Evolutionary conservation across 306 rosid species (phyloP).

Genomic region (Cucurbita maxima): DNA sequence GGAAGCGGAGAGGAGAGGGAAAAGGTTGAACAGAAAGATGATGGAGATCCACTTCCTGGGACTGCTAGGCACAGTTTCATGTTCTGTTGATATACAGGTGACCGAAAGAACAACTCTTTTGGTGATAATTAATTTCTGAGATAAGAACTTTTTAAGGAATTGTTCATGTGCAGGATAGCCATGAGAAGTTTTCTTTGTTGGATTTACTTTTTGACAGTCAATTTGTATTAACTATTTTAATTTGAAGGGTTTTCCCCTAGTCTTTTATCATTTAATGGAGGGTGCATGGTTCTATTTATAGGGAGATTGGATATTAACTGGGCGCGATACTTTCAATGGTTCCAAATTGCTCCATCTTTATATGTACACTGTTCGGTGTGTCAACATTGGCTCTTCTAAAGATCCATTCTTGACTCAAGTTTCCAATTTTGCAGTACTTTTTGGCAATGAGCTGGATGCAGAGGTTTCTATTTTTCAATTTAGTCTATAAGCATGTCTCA

Average conservation of each 20-base stretch:
- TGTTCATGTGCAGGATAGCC: not conserved
- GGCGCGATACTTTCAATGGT: slow-evolving; percentile 51
- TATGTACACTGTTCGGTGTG: slow-evolving; percentile 59
- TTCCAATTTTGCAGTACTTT: slow-evolving; percentile 77
- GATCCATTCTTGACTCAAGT: slow-evolving; percentile 92
- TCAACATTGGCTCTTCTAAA: slow-evolving; percentile 62
- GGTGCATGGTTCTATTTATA: slow-evolving; percentile 15
- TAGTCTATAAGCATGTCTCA: slow-evolving; percentile 6
- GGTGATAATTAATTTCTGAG: not conserved
- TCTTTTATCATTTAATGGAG: not conserved
- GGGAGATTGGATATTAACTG: slow-evolving; percentile 97
- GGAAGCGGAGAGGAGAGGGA: slow-evolving; percentile 97
- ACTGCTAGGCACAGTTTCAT: slow-evolving; percentile 75
- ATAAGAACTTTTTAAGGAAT: not conserved
- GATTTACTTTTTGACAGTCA: not conserved
- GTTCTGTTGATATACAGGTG: not conserved
- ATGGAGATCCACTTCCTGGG: slow-evolving; percentile 95
- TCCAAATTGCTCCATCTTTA: slow-evolving; percentile 45
- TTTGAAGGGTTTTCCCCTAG: not conserved
- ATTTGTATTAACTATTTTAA: not conserved
- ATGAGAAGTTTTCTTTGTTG: not conserved
- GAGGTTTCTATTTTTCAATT: slow-evolving; percentile 44
- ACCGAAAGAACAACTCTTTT: not conserved
- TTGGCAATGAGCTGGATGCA: slow-evolving; percentile 99
- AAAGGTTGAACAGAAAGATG: slow-evolving; percentile 66